phyloP scores from a whole-genome alignment of 2,329 filamentous ascomycete genomes.

The Aspergillus novofumigatus region DNA sequence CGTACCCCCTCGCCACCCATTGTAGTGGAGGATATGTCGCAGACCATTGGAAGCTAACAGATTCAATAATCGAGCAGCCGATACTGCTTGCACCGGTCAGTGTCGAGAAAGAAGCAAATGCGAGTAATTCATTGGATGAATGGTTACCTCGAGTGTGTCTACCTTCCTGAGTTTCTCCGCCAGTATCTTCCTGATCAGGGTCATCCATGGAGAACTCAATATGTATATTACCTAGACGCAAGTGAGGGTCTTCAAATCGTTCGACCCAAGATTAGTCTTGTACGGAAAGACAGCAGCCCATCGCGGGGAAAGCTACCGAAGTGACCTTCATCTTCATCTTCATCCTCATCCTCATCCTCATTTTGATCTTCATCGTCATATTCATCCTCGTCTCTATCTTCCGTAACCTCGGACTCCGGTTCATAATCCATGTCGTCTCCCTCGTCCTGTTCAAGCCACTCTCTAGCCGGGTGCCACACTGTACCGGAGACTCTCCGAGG shows the following conservation, averaged over 20 bases:
- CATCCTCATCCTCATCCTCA: slow-evolving; percentile 32
- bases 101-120: not conserved
- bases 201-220: slow-evolving; percentile 28
- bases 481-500: slow-evolving; percentile 20
- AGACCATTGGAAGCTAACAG: slow-evolving; percentile 53
- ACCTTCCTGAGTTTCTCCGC: slow-evolving; percentile 7
- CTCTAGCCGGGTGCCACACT: slow-evolving; percentile 34
- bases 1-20: slow-evolving; percentile 23
- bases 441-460: slow-evolving; percentile 38
- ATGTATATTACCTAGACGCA: slow-evolving; percentile 22
- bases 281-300: not conserved
- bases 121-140: not conserved
- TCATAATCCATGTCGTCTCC: slow-evolving; percentile 52
- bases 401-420: slow-evolving; percentile 36
- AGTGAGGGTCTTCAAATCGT: slow-evolving; percentile 12
- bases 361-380: slow-evolving; percentile 37
- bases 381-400: slow-evolving; percentile 32
- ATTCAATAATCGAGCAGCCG: slow-evolving; percentile 47
- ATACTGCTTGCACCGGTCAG: slow-evolving; percentile 22
- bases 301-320: slow-evolving; percentile 11
- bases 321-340: slow-evolving; percentile 23
- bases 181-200: slow-evolving; percentile 13
- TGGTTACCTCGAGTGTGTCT: slow-evolving; percentile 23
- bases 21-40: slow-evolving; percentile 46
- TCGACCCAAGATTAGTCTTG: not conserved